Percentiles rank a stretch among this genome's conserved stretches.
phyloP scores from a whole-genome alignment of 2,329 filamentous ascomycete genomes.

The Tolypocladium endophyticum region DNA sequence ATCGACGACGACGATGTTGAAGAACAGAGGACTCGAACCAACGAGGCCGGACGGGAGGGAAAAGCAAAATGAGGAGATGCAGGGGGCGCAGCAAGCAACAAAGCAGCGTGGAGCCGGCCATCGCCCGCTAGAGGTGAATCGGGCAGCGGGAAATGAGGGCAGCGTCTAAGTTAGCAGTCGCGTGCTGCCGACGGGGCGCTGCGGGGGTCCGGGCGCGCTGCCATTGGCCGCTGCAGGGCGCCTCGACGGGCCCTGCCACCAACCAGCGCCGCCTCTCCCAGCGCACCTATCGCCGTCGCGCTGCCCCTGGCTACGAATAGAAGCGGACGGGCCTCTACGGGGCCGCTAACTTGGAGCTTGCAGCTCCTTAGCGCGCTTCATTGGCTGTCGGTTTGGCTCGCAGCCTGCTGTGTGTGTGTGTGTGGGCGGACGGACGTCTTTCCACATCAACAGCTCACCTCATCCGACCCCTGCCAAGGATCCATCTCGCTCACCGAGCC shows the following conservation, averaged over 20 bases:
- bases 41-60: neutral
- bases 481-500: neutral
- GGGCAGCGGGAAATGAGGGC: conserved; percentile 5
- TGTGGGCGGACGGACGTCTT: neutral
- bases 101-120: neutral
- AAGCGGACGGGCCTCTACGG: neutral
- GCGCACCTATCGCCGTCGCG: neutral
- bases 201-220: conserved; percentile 1
- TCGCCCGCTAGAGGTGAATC: neutral
- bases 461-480: neutral
- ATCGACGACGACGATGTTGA: neutral
- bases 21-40: neutral
- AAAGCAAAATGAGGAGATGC: neutral
- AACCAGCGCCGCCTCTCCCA: neutral
- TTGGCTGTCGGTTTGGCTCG: neutral
- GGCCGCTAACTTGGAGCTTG: neutral
- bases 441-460: neutral
- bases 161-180: neutral
- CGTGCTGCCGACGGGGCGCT: neutral
- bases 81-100: neutral
- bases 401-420: too few species aligned
- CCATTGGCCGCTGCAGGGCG: conserved; percentile 3
- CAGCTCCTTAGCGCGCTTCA: neutral
- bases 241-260: neutral
- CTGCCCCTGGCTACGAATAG: neutral